Percentiles rank a stretch among this genome's conserved stretches.
These are phyloP conservation scores for Orychophragmus violaceus DNA, from an alignment of 345 rosid species.

Conservation along the genomic window DNA sequence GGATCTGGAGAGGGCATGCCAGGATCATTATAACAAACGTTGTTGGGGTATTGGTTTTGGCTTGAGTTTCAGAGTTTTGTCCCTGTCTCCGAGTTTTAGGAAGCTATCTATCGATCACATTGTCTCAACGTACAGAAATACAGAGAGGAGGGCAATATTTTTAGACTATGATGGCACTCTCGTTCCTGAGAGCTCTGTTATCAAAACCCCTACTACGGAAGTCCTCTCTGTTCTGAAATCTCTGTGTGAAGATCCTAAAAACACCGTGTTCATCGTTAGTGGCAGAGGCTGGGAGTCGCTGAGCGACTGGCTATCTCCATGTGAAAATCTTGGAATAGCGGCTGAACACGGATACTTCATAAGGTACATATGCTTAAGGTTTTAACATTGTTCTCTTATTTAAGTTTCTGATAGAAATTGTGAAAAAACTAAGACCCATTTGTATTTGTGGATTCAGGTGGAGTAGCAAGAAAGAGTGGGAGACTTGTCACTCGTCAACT, in stretches of 20 bases:
- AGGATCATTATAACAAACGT: conserved; percentile 61
- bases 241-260: conserved; percentile 58
- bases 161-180: conserved; percentile 77
- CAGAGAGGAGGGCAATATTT: conserved; percentile 67
- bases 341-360: conserved; percentile 77
- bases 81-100: conserved; percentile 68
- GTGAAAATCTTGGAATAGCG: conserved; percentile 67
- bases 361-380: conserved; percentile 28
- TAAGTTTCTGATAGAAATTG: background rate
- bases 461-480: conserved; percentile 62
- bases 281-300: conserved; percentile 59
- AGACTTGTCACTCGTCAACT: conserved; percentile 40
- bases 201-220: conserved; percentile 53
- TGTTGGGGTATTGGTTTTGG: conserved; percentile 85
- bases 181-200: conserved; percentile 51
- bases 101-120: conserved; percentile 55
- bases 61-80: conserved; percentile 58
- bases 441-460: conserved; percentile 39
- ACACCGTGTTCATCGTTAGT: conserved; percentile 65
- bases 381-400: background rate
- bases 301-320: conserved; percentile 62
- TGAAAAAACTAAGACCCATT: background rate
- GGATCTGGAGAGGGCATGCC: conserved; percentile 69
- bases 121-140: conserved; percentile 49
- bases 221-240: conserved; percentile 47